These are phyloP conservation scores for Salicornia ramosissima DNA, from an alignment of 148 eudicot genomes.

Conservation along the genomic window DNA sequence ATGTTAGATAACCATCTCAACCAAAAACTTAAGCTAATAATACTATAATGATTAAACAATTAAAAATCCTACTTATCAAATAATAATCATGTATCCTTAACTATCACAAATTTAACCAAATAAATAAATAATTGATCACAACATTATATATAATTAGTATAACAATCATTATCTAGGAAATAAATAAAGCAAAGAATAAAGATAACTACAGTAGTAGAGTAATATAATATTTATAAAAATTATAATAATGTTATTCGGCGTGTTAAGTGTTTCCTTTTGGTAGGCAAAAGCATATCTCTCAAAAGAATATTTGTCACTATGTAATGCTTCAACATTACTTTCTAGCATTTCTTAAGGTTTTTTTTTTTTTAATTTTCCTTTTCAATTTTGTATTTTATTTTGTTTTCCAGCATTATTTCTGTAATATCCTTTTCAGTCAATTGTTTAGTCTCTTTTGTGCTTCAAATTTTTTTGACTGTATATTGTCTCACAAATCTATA, in stretches of 20 bases:
- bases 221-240: too few relatives aligned
- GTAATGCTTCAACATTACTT: neutral
- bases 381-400: too few relatives aligned
- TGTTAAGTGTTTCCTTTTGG: slow-evolving; percentile 24
- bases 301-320: slow-evolving; percentile 20
- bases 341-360: neutral
- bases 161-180: slow-evolving; percentile 23
- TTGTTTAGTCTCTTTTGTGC: too few relatives aligned
- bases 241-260: slow-evolving; percentile 18
- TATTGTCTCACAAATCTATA: too few relatives aligned
- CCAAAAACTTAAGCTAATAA: neutral
- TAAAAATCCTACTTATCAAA: slow-evolving; percentile 19
- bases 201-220: too few relatives aligned
- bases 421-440: too few relatives aligned
- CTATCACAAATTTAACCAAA: neutral
- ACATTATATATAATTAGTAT: slow-evolving; percentile 12
- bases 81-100: slow-evolving; percentile 18
- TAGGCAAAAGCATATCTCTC: slow-evolving; percentile 27
- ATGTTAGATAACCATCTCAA: too few relatives aligned
- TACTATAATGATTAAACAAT: slow-evolving; percentile 20
- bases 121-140: neutral
- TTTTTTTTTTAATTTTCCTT: neutral
- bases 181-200: slow-evolving; percentile 32
- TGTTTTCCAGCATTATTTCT: neutral
- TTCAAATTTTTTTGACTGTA: too few relatives aligned